Percentiles rank a stretch among this genome's conserved stretches.
Conservation (phyloP, 148 eudicot genomes). For the Rhododendron ferrugineum region DNA sequence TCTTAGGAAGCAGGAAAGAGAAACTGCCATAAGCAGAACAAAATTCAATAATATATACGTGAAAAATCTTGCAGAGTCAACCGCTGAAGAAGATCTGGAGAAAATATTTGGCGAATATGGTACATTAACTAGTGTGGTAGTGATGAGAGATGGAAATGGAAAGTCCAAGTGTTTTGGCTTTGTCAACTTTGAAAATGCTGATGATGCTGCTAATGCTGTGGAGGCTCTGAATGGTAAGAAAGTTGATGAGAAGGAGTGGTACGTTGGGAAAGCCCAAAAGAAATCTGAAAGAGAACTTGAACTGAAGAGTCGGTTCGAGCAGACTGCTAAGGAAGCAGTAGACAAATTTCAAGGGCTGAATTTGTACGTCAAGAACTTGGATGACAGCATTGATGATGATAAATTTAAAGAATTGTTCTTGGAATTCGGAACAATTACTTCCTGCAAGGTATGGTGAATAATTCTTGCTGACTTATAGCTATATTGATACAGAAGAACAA, state of each 20-base stretch:
- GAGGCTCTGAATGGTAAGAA: slow-evolving; percentile 57
- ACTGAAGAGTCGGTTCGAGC: slow-evolving; percentile 49
- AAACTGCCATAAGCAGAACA: slow-evolving; percentile 23
- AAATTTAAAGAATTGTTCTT: slow-evolving; percentile 70
- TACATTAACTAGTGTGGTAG: slow-evolving; percentile 47
- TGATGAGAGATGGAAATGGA: slow-evolving; percentile 69
- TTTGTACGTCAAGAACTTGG: slow-evolving; percentile 58
- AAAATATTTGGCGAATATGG: slow-evolving; percentile 50
- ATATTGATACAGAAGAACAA: neutral
- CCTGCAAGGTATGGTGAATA: slow-evolving; percentile 60
- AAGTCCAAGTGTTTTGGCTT: slow-evolving; percentile 66
- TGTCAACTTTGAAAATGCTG: slow-evolving; percentile 55
- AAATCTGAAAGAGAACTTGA: slow-evolving; percentile 61
- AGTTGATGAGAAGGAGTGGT: slow-evolving; percentile 58
- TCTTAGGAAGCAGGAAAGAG: slow-evolving; percentile 68
- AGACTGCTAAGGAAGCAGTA: slow-evolving; percentile 49
- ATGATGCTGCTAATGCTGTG: slow-evolving; percentile 71
- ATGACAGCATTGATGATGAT: slow-evolving; percentile 76
- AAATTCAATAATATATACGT: slow-evolving; percentile 61
- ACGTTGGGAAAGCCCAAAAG: slow-evolving; percentile 66
- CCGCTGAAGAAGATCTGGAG: slow-evolving; percentile 50
- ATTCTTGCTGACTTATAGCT: neutral
- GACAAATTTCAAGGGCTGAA: slow-evolving; percentile 61
- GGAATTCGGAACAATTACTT: slow-evolving; percentile 61
- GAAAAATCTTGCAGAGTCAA: slow-evolving; percentile 45